Evolutionary conservation across 1,139 yeast species (phyloP).

Genomic region (Yamadazyma spencermartinsiae): DNA sequence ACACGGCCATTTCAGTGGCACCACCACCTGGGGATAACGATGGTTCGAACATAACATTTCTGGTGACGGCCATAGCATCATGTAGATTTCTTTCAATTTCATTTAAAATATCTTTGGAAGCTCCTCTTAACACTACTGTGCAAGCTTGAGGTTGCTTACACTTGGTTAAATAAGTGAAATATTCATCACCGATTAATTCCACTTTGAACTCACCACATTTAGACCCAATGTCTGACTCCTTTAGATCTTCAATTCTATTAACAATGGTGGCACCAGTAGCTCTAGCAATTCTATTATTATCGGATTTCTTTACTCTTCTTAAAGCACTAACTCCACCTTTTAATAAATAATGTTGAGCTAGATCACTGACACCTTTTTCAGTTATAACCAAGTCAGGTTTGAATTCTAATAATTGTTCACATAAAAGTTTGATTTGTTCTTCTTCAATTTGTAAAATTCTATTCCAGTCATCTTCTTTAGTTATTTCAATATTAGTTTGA

Average conservation of each 20-base stretch:
- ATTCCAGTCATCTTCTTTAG: constrained; percentile 96
- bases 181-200: constrained; percentile 96
- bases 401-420: constrained; percentile 80
- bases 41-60: constrained; percentile 95
- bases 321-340: constrained; percentile 92
- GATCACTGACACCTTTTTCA: constrained; percentile 97
- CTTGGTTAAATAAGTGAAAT: constrained; percentile 81
- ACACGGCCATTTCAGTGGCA: constrained; percentile 98
- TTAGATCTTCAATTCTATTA: constrained; percentile 90
- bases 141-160: constrained; percentile 91
- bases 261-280: constrained; percentile 98
- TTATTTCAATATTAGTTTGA: constrained; percentile 95
- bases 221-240: constrained; percentile 86
- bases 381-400: constrained; percentile 95
- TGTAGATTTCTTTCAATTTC: constrained; percentile 97
- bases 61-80: constrained; percentile 98
- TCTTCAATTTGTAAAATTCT: constrained; percentile 92
- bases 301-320: constrained; percentile 94
- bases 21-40: constrained; percentile 98
- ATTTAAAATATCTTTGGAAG: constrained; percentile 93
- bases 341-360: constrained; percentile 93
- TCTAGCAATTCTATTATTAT: constrained; percentile 94
- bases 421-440: constrained; percentile 87
- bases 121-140: constrained; percentile 90
- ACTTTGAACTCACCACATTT: constrained; percentile 90